Base-by-base conservation (phyloP, 2,329 filamentous ascomycete genomes). In the Penicillium sclerotiorum region DNA sequence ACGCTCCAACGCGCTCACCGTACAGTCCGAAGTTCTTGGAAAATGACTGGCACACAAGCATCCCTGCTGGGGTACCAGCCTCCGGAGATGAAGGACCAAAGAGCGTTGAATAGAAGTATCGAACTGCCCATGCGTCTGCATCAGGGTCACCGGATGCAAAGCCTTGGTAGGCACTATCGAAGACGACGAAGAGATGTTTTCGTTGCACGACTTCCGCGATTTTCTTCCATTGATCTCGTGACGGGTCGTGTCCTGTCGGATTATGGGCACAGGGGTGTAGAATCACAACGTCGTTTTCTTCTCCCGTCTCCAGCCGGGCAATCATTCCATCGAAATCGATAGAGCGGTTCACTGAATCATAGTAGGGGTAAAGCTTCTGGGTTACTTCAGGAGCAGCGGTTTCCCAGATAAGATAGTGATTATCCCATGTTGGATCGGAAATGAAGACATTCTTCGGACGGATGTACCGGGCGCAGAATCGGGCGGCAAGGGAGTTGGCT, bases 231-330 rank as follows among this genome's bases (percentile, higher is more conserved):
- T 96, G 90, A 37, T 89, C 86, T 55, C 84, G 77, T 15, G 89
- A 92, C 6, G 89, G 88, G 73, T 96, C 92, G 52, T 95, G 87
- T 44, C 92, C 91, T 0, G 92, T 96, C n/a, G 92, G 92, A 76
- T 96, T 96, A 77, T 96, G 91, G 13, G 92, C 92, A 69, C 92
- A 96, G 50, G 90, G 88, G 73, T 96, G 93, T 21, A 96, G 82
- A 28, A 96, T 81, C 65, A 96, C 84, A 68, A 96, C 83, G 69
- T 89, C 90, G 58, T 84, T 83, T 36, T 89, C 82, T 2, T 87
- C 83, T 5, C 89, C 89, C 39, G 86, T 83, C 11, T 46, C 39
- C 6, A 51, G 83, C 21, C 86, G 88, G 68, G 86, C 87, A 55
- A 90, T 92, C 70, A 87, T 73, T 72, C 58, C 58, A 7, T 58